These are phyloP conservation scores for Entophlyctis luteolus DNA, from an alignment of 192 early-diverging fungal genomes.

Conservation along the genomic window DNA sequence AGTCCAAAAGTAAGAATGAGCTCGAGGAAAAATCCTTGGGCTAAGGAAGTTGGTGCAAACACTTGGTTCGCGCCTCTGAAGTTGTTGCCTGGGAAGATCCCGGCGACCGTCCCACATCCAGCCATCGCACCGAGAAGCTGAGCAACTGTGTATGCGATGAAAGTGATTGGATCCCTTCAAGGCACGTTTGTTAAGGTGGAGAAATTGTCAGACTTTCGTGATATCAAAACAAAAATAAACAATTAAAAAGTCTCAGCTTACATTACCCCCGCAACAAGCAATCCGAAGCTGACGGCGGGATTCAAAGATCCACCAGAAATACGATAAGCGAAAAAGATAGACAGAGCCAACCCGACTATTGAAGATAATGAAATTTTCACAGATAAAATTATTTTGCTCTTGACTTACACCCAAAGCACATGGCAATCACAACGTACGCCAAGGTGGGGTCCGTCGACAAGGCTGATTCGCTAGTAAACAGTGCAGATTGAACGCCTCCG, in stretches of 20 bases:
- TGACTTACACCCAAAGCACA: constrained; percentile 40
- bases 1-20: constrained; percentile 41
- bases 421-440: constrained; percentile 28
- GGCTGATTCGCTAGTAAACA: constrained; percentile 8
- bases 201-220: neutral
- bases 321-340: constrained; percentile 46
- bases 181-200: no score
- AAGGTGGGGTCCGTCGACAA: constrained; percentile 7
- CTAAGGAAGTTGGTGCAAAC: constrained; percentile 1
- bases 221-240: neutral
- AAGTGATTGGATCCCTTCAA: constrained; percentile 19
- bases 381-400: no score
- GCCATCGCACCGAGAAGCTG: constrained; percentile 58
- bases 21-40: constrained; percentile 41
- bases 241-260: constrained; percentile 12
- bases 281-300: constrained; percentile 60
- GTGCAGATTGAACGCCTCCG: constrained; percentile 23
- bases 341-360: constrained; percentile 40
- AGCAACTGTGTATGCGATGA: constrained; percentile 51
- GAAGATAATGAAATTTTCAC: constrained; percentile 9
- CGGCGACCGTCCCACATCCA: constrained; percentile 39
- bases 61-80: constrained; percentile 31
- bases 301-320: constrained; percentile 62
- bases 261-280: constrained; percentile 53
- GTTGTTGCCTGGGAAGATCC: constrained; percentile 24